phyloP scores from a whole-genome alignment of 306 rosid species.

The Quercus gilva region DNA sequence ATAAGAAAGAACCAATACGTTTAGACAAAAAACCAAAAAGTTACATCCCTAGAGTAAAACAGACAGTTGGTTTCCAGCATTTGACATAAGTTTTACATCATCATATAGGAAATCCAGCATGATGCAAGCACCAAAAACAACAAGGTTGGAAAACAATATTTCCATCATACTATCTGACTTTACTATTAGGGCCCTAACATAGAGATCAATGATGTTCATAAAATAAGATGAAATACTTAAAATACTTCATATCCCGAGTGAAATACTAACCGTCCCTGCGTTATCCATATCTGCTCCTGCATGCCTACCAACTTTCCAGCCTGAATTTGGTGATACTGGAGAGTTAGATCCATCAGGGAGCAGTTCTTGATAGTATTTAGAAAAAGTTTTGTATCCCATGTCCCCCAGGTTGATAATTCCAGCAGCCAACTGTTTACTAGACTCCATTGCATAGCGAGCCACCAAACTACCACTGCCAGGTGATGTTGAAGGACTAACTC shows the following conservation, averaged over 20 bases:
- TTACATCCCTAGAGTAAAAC: background rate
- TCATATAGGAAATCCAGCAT: background rate
- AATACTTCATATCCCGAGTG: background rate
- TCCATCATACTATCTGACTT: background rate
- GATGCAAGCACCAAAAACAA: background rate
- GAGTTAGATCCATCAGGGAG: conserved; percentile 78
- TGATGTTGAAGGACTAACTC: conserved; percentile 74
- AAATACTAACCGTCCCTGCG: conserved; percentile 79
- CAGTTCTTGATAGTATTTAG: conserved; percentile 70
- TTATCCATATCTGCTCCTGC: conserved; percentile 64
- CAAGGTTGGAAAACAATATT: background rate
- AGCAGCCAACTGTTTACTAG: conserved; percentile 80
- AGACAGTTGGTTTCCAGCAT: background rate
- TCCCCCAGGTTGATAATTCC: conserved; percentile 59
- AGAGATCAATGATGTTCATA: background rate
- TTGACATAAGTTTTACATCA: background rate
- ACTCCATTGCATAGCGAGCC: conserved; percentile 90
- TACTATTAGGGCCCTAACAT: background rate
- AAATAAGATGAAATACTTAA: background rate
- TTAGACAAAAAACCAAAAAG: background rate
- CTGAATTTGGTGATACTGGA: conserved; percentile 59
- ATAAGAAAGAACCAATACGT: background rate
- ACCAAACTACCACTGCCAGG: conserved; percentile 61
- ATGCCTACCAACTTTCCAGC: conserved; percentile 66
- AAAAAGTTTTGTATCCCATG: conserved; percentile 44